Percentiles rank a stretch among this genome's conserved stretches.
Conservation (phyloP, 2,329 filamentous ascomycete genomes). For the Penicillium sp. region DNA sequence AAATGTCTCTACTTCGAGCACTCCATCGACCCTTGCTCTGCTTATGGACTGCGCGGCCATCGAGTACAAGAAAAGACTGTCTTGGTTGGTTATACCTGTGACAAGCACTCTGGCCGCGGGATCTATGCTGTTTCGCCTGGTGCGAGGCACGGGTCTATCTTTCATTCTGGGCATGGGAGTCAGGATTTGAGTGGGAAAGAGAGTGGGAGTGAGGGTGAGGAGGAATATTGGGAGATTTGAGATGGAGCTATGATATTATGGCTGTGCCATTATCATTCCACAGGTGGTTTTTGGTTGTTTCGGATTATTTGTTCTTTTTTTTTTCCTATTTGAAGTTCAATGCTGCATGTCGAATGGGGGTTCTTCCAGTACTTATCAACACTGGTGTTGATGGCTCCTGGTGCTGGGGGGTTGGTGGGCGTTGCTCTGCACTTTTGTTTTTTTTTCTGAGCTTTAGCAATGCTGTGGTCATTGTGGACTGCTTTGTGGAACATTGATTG, state of each 20-base stretch:
- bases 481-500: not conserved
- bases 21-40: constrained; percentile 75
- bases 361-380: not conserved
- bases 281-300: not conserved
- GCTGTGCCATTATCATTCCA: not conserved
- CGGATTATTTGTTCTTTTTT: not conserved
- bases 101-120: constrained; percentile 46
- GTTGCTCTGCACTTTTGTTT: not conserved
- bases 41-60: constrained; percentile 73
- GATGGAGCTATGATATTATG: not conserved
- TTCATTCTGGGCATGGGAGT: constrained; percentile 27
- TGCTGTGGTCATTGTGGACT: not conserved
- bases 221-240: not conserved
- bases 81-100: constrained; percentile 78
- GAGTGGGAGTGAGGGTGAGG: not conserved
- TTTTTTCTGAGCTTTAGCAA: not conserved
- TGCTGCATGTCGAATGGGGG: not conserved
- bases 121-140: constrained; percentile 5
- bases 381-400: not conserved
- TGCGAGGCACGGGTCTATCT: constrained; percentile 12
- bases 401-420: not conserved
- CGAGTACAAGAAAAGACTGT: constrained; percentile 70
- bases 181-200: constrained; percentile 17
- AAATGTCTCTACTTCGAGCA: constrained; percentile 86
- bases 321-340: not conserved